Conservation (phyloP, 352 stramenopile genomes). For the Pythium folliculosum region DNA sequence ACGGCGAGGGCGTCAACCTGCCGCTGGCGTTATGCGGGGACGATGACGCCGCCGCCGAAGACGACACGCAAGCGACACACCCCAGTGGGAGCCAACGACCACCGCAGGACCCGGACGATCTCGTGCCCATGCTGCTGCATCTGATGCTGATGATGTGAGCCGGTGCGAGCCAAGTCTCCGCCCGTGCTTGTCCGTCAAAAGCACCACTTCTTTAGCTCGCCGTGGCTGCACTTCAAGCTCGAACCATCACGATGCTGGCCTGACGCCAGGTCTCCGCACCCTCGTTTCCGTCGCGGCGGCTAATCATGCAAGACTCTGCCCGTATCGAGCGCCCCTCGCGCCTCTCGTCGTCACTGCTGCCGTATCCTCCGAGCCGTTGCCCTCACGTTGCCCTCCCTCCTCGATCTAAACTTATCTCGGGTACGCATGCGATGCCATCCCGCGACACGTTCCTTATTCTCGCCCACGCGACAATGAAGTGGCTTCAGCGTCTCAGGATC, state of each 20-base stretch:
- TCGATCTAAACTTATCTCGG: background rate
- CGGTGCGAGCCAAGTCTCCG: too few species aligned
- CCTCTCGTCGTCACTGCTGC: background rate
- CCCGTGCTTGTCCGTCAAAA: background rate
- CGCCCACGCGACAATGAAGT: background rate
- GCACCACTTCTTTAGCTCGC: too few species aligned
- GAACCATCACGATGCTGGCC: background rate
- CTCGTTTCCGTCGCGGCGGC: too few species aligned
- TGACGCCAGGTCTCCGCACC: background rate
- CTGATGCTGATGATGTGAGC: conserved; percentile 26
- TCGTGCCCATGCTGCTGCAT: conserved; percentile 28
- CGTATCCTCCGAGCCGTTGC: background rate
- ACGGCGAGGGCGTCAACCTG: background rate
- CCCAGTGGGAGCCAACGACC: background rate
- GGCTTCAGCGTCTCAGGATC: background rate
- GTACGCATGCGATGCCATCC: background rate
- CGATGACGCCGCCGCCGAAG: background rate
- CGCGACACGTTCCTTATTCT: background rate
- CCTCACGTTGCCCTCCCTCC: background rate
- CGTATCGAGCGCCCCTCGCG: too few species aligned
- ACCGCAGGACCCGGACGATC: conserved; percentile 15
- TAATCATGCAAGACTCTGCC: too few species aligned
- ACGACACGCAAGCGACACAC: too few species aligned
- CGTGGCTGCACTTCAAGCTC: background rate
- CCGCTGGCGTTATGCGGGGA: background rate